Base-by-base conservation (phyloP, 352 stramenopile species). In the Phytophthora idaei region DNA sequence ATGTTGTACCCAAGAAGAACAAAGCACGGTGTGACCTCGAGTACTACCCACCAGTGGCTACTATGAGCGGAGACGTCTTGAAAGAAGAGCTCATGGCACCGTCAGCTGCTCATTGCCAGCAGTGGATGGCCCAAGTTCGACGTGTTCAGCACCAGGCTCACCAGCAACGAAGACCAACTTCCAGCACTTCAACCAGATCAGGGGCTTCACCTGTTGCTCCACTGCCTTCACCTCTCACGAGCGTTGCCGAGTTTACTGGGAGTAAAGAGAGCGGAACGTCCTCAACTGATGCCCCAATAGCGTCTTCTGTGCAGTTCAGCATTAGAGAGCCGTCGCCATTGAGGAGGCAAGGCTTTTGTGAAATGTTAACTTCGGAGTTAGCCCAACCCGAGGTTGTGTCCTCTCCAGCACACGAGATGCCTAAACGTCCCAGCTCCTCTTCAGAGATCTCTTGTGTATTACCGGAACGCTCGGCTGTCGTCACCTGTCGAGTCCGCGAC, bases 31-130 rank as follows among this genome's bases (percentile, higher is more conserved):
- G 80, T 27, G 69, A 85, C 14, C 59, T 94, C 3, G 69, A 80
- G 60, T 87, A 81, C 42, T 72, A 77, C 27, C 61, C 59, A 6
- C 25, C 57, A 10, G 48, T 49, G 2, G 60, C 58, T 32, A 59
- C 31, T 8, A 58, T 51, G 50, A 69, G 52, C 15, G 32, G 69
- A 62, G 28, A 68, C 47, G 42, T 57, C 45, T 15, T 60, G 31
- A 76, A 63, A 61, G 76, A 90, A 61, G 77, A 94, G 57, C 77
- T 92, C 45, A 94, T 92, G 85, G 85, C 83, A 29, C 74, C 83
- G 29, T 90, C 85, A 2, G 70, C 80, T 5, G 77, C 80, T 54
- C 79, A 88, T 54, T 92, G 85, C 31, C 69, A 83, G 55, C 71
- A 87, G 53, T 92, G 82, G 71, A 78, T 94, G 9, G 58, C 76